Base-by-base conservation (phyloP, 2,329 filamentous ascomycete genomes). In the Ceratocystis alfenasii region DNA sequence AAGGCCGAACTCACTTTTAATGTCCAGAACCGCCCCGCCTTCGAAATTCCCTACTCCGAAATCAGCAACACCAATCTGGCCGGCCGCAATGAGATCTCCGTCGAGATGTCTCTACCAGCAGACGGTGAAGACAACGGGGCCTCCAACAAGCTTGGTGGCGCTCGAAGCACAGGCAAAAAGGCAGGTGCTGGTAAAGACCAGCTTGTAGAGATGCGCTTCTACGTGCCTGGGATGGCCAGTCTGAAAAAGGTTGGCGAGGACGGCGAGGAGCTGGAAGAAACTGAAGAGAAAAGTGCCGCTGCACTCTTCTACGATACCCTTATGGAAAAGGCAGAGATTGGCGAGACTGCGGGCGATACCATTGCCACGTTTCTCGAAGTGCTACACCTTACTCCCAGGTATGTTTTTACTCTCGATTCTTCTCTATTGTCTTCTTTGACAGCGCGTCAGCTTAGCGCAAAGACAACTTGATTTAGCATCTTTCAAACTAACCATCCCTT, bases 321-420 rank as follows among this genome's bases (percentile, higher is more conserved):
- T 41, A 95, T 97, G 78, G 92, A 96, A 74, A 97, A 97, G 81
- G 94, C 94, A 36, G 93, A 99, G 78, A 99, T 99, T 78, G 95
- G 94, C 70, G 94, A 99, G 75, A 94, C 95, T 69, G 94, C 94
- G n/a, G 94, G 94, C 70, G 94, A 97, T 77, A 96, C 94, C 36
- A 96, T 94, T 75, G 94, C 94, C 70, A 96, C 93, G 46, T 99
- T 99, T 81, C 80, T 95, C 74, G 94, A 99, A 76, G 89, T 97
- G 68, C 80, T 99, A 64, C 95, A 99, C 79, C 88, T 99, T 73
- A 99, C 94, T 12, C 94, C 94, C 69, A 90, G 89, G 89, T 89
- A 50, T 33, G 59, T 62, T 25, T 20, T 78, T 44, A 73, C 72
- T 15, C n/a, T 5, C 50, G 33, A 62, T 45, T 41, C n/a, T 36